phyloP scores from a whole-genome alignment of 2,329 filamentous ascomycete genomes.

The Diaporthe sp. region DNA sequence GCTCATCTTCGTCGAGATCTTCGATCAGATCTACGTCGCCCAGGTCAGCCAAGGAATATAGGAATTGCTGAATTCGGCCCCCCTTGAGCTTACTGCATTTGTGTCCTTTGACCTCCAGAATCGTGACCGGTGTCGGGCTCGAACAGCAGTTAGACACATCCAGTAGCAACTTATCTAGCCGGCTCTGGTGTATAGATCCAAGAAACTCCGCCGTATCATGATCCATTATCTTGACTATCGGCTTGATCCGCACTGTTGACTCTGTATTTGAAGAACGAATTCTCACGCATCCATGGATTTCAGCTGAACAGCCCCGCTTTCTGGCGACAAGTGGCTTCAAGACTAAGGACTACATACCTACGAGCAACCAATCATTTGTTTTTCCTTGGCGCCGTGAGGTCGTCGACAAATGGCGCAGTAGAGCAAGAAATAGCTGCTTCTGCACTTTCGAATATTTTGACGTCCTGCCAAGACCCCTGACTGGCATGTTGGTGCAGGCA shows the following conservation, averaged over 20 bases:
- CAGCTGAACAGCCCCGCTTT: neutral
- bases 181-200: neutral
- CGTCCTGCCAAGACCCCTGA: neutral
- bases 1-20: neutral
- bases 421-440: neutral
- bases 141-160: neutral
- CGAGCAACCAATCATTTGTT: neutral
- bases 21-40: neutral
- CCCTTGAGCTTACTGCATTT: neutral
- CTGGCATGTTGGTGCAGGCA: neutral
- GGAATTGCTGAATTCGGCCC: accelerated
- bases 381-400: neutral
- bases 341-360: neutral
- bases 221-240: neutral
- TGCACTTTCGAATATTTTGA: too few relatives aligned
- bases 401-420: neutral
- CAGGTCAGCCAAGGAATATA: neutral
- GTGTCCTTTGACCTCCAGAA: neutral
- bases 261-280: neutral
- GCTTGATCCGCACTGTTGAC: neutral
- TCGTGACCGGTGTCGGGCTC: neutral
- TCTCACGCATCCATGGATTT: neutral
- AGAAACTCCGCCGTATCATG: neutral
- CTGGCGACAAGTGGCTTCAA: neutral
- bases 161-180: neutral